Conservation (phyloP, 2,329 filamentous ascomycete species). For the Arthrobotrys musiformis region DNA sequence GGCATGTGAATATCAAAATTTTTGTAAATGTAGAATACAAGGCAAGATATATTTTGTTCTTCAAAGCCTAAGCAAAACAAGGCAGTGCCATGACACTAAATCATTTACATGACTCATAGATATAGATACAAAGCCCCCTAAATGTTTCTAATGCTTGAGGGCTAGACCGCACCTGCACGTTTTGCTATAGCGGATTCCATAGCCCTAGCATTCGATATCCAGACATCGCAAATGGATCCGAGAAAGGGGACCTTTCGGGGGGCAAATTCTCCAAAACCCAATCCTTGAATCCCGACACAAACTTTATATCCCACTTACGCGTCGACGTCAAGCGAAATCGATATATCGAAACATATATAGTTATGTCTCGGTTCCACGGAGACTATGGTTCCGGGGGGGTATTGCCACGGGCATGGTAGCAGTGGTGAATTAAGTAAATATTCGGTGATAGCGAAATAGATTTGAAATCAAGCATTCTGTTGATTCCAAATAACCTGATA, state of each 20-base stretch:
- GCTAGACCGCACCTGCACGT: too few species aligned
- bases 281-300: background rate
- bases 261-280: background rate
- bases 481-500: constrained; percentile 36
- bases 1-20: background rate
- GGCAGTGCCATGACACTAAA: too few species aligned
- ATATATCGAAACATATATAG: background rate
- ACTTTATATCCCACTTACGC: background rate
- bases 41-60: too few species aligned
- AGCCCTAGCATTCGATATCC: too few species aligned
- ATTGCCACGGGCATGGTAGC: constrained; percentile 19
- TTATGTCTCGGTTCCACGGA: constrained; percentile 20
- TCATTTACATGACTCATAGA: too few species aligned
- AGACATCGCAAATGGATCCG: too few species aligned
- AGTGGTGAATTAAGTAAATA: background rate
- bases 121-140: too few species aligned
- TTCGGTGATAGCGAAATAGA: background rate
- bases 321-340: background rate
- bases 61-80: too few species aligned
- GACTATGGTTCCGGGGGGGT: constrained; percentile 15
- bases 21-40: background rate
- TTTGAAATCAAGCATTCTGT: background rate
- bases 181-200: too few species aligned
- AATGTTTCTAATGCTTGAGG: too few species aligned
- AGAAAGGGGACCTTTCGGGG: background rate